Conservation (phyloP, 2,329 filamentous ascomycete species). For the Pyricularia sp. region DNA sequence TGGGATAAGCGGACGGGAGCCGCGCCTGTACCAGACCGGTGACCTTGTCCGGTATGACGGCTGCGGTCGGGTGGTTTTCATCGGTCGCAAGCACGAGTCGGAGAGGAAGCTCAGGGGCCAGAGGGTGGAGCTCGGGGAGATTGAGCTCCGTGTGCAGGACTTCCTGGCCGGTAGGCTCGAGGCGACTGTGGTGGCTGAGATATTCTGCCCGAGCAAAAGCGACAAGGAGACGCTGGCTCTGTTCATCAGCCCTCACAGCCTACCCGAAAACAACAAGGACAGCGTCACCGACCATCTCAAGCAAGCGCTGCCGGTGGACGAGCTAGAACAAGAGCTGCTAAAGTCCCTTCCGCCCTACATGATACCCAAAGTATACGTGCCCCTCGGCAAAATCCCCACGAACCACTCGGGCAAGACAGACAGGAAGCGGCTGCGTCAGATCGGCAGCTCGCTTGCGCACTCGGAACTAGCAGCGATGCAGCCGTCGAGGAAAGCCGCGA, state of each 20-base stretch:
- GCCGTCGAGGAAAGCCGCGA: slow-evolving; percentile 5
- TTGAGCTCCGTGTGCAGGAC: neutral
- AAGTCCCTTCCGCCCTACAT: slow-evolving; percentile 28
- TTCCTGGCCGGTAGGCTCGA: neutral
- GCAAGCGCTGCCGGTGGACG: neutral
- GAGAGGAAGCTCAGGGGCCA: neutral
- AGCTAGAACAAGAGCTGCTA: neutral
- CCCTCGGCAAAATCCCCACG: slow-evolving; percentile 29
- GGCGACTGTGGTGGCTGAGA: neutral
- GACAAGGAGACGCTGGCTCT: neutral
- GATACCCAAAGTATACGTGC: slow-evolving; percentile 33
- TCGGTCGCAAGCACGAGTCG: neutral
- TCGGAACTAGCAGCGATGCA: slow-evolving; percentile 23
- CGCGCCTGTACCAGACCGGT: neutral
- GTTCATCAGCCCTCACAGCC: neutral
- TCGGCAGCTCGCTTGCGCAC: slow-evolving; percentile 27
- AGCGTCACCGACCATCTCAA: neutral
- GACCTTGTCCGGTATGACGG: neutral
- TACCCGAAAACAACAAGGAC: neutral
- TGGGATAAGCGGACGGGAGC: neutral
- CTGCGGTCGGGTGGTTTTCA: neutral
- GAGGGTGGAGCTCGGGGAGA: neutral
- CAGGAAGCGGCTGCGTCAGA: slow-evolving; percentile 30
- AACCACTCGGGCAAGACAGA: slow-evolving; percentile 36
- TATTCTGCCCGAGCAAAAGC: neutral